A percentile compares a stretch with the other conserved stretches of the same genome.
Evolutionary conservation across 1,284 basidiomycete species (phyloP).

Genomic region (Cutaneotrichosporon spelunceum): DNA sequence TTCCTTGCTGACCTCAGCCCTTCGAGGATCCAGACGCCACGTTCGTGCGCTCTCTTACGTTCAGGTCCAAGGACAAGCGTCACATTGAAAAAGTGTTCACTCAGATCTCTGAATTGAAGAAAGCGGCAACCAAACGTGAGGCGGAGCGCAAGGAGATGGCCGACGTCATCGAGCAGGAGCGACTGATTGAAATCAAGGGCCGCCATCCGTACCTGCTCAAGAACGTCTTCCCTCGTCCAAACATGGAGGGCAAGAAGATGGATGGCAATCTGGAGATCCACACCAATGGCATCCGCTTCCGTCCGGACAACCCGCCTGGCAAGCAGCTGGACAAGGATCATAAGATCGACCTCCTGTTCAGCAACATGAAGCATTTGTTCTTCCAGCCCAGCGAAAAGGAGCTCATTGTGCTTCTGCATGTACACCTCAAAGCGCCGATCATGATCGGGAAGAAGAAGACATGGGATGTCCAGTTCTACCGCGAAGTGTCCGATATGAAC

Average conservation of each 20-base stretch:
- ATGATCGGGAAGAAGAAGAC: conserved; percentile 99
- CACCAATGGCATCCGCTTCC: conserved; percentile 92
- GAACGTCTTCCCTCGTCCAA: conserved; percentile 91
- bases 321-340: conserved; percentile 50
- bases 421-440: conserved; percentile 92
- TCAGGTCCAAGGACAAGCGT: conserved; percentile 82
- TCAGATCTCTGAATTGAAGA: conserved; percentile 92
- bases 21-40: conserved; percentile 97
- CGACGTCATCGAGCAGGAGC: conserved; percentile 93
- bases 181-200: conserved; percentile 76
- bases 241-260: conserved; percentile 53
- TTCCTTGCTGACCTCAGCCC: conserved; percentile 57
- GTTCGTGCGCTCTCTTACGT: conserved; percentile 92
- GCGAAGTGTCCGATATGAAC: conserved; percentile 95
- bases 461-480: conserved; percentile 96
- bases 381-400: conserved; percentile 99
- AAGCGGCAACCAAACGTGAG: conserved; percentile 93
- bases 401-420: conserved; percentile 87
- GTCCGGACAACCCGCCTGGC: conserved; percentile 70
- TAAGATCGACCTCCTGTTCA: conserved; percentile 82
- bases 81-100: conserved; percentile 86
- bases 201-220: conserved; percentile 76
- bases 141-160: conserved; percentile 98
- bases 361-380: conserved; percentile 97
- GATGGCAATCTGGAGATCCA: conserved; percentile 98